Percentiles rank a stretch among this genome's conserved stretches.
Evolutionary conservation across 2,329 filamentous ascomycete genomes (phyloP).

Genomic region (Stromatinia cepivora): DNA sequence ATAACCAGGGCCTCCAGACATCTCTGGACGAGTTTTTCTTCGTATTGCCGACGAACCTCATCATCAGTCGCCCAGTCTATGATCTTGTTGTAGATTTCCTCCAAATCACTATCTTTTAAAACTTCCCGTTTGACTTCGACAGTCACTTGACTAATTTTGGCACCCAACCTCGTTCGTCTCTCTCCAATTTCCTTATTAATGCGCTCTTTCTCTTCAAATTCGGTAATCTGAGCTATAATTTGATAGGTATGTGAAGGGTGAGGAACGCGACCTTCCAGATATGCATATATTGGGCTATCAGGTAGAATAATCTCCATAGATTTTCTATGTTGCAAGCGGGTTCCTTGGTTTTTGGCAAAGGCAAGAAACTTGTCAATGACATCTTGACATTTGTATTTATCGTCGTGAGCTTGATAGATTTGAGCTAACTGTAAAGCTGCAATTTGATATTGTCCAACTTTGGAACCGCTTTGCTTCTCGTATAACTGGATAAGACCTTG

Average conservation of each 20-base stretch:
- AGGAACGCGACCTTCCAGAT: slow-evolving; percentile 79
- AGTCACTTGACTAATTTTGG: slow-evolving; percentile 79
- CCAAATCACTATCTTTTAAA: slow-evolving; percentile 72
- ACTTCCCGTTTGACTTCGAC: slow-evolving; percentile 86
- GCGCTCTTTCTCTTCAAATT: slow-evolving; percentile 81
- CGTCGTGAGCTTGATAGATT: slow-evolving; percentile 68
- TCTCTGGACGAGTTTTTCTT: slow-evolving; percentile 84
- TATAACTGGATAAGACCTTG: slow-evolving; percentile 85
- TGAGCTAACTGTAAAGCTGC: slow-evolving; percentile 73
- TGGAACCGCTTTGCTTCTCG: slow-evolving; percentile 70
- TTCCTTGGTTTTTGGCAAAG: slow-evolving; percentile 72
- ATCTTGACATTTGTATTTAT: slow-evolving; percentile 62
- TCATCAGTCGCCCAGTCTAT: slow-evolving; percentile 92
- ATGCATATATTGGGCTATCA: slow-evolving; percentile 74
- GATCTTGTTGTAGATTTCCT: slow-evolving; percentile 75
- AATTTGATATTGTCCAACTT: slow-evolving; percentile 71
- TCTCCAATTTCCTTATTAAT: slow-evolving; percentile 91
- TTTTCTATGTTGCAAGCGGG: slow-evolving; percentile 70
- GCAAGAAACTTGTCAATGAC: slow-evolving; percentile 78
- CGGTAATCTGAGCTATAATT: slow-evolving; percentile 78
- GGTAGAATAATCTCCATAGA: slow-evolving; percentile 78
- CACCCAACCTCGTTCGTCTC: slow-evolving; percentile 82
- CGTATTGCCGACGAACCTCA: slow-evolving; percentile 76
- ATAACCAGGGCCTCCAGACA: slow-evolving; percentile 76
- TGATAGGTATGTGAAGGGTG: slow-evolving; percentile 79